Base-by-base conservation (phyloP, 495 filamentous ascomycete species). In the Elasticomyces elasticus region DNA sequence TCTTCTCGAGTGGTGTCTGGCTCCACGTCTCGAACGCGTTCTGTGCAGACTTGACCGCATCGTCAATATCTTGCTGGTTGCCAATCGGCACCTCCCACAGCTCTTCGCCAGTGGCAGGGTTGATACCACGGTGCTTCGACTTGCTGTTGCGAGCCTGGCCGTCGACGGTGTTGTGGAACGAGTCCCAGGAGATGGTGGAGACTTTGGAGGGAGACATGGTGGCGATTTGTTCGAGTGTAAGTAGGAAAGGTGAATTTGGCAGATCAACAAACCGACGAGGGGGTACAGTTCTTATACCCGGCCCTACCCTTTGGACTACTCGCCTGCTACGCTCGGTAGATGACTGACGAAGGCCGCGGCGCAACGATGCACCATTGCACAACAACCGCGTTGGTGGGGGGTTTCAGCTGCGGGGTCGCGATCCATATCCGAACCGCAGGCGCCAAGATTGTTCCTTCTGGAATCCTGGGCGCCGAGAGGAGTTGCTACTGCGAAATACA, bases 71-170 rank as follows among this genome's bases (percentile, higher is more conserved):
- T 31, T 73, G 60, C 26, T 72, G 66, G 3, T 67, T 74, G 0
- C 72, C 71, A 35, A 83, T 65, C 0, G 79, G 77, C 9, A 82
- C 77, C 31, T 73, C 71, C 54, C 76, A 76, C 35, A 78, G 73
- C 25, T 70, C 66, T 50, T 79, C 62, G 24, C 66, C 66, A 17
- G 67, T 79, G 9, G 74, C 68, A 0, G 79, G 77, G 61, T 80
- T 77, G 58, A 79, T 67, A 33, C 76, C 69, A 51, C 71, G 64
- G 49, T 68, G 64, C 31, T 66, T 66, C 15, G 55, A 54, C 22
- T 66, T 57, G 48, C 64, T 64, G 6, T 54, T 45, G 17, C 66
- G 59, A 30, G 60, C 57, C 63, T 74, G 40, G 51, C 76, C 76
- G 52, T 78, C 67, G 49, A 80, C 66, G 56, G 72, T 65, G 56